Conservation (phyloP, 192 early-diverging fungal genomes). For the Jimgerdemannia flammicorona region DNA sequence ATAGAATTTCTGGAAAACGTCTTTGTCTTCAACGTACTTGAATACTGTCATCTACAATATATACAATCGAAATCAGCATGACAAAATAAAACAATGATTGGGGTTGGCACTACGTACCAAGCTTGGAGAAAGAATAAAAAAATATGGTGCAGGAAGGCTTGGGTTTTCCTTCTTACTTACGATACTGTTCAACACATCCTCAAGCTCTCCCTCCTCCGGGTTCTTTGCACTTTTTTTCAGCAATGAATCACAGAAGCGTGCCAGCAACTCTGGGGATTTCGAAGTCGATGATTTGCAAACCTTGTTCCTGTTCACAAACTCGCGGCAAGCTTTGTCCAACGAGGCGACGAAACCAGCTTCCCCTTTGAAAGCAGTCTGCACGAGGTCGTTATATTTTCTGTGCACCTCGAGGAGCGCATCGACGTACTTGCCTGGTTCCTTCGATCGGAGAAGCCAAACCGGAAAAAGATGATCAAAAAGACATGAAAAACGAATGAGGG, state of each 20-base stretch:
- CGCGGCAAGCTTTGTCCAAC: slow-evolving; percentile 90
- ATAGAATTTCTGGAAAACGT: slow-evolving; percentile 99
- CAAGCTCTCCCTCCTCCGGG: slow-evolving; percentile 66
- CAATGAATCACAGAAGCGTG: slow-evolving; percentile 86
- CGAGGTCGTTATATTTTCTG: slow-evolving; percentile 77
- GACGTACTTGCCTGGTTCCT: slow-evolving; percentile 84
- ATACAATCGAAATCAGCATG: neutral
- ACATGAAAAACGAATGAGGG: no score
- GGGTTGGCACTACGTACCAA: neutral
- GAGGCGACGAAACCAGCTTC: slow-evolving; percentile 89
- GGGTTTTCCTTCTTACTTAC: slow-evolving; percentile 36
- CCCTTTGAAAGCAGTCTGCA: slow-evolving; percentile 72
- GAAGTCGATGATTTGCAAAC: slow-evolving; percentile 66
- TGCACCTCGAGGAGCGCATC: slow-evolving; percentile 85
- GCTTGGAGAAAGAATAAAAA: neutral
- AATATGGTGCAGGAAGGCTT: neutral
- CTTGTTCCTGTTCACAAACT: slow-evolving; percentile 90
- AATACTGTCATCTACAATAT: slow-evolving; percentile 81
- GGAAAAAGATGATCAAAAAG: neutral
- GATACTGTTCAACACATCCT: slow-evolving; percentile 69
- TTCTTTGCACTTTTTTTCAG: slow-evolving; percentile 82
- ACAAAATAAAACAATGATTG: neutral
- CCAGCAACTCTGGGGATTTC: slow-evolving; percentile 86
- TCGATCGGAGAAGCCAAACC: neutral
- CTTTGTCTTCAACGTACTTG: slow-evolving; percentile 95